Conservation (phyloP, 2,329 filamentous ascomycete species). For the Fusarium keratoplasticum region DNA sequence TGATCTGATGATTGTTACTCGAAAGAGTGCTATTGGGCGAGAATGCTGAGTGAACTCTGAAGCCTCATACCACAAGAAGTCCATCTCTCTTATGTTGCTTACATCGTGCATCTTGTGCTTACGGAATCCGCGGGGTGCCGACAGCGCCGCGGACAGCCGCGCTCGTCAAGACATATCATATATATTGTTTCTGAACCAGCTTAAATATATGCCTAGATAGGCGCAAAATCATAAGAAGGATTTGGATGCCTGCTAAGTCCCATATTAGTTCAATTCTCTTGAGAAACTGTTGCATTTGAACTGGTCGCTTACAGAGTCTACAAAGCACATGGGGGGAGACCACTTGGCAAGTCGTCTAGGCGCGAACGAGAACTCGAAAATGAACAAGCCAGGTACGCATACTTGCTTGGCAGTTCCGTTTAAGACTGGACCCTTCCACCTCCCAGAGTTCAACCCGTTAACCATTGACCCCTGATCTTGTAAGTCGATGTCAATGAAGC, state of each 20-base stretch:
- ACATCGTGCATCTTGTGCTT: background rate
- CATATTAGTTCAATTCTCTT: background rate
- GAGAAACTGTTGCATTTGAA: background rate
- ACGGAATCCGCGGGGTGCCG: slow-evolving; percentile 28
- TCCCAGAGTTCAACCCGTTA: background rate
- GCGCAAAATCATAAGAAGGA: background rate
- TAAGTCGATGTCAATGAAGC: background rate
- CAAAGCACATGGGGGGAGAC: too few relatives aligned
- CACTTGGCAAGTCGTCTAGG: background rate
- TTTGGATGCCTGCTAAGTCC: background rate
- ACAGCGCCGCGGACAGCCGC: slow-evolving; percentile 17
- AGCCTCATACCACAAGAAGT: background rate
- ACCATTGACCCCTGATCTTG: background rate
- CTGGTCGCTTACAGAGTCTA: background rate
- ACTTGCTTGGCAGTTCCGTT: background rate
- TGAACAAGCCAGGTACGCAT: background rate
- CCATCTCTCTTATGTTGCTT: background rate
- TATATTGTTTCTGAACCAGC: background rate
- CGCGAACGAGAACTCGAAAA: background rate
- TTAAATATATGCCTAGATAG: background rate
- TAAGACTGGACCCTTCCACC: background rate
- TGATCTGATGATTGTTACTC: background rate
- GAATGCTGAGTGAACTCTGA: background rate
- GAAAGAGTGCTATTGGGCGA: background rate
- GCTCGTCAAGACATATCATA: background rate